Base-by-base conservation (phyloP, 208 protist species). In the Tritrichomonas musculus region DNA sequence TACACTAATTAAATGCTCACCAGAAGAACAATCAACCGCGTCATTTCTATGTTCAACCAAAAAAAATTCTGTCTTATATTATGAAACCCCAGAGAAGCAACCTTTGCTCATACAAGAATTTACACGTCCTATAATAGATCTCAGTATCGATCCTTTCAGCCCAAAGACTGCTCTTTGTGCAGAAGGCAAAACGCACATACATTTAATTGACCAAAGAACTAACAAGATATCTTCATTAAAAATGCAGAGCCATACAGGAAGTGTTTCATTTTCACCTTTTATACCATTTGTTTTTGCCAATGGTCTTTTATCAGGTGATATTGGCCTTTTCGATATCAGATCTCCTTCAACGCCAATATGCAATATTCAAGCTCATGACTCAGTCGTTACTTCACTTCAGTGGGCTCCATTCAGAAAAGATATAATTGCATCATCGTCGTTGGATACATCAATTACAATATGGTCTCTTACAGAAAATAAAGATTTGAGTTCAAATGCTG, bases 401-500 rank as follows among this genome's bases (percentile, higher is more conserved):
- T 82, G 73, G 73, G 47, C 73, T 11, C 73, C 73, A 82, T 47
- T 41, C 30, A 39, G 41, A 82, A 30, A 30, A 1, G 73, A 82
- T 82, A 50, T 82, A 47, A 41, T 82, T 50, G 73, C 73, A 50
- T 47, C 33, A 30, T 33, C 73, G 22, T 82, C 73, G 30, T 39
- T 47, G 27, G 73, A 82, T 25, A 82, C 73, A 50, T 30, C 73
- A 82, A 41, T 82, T 50, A 41, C 73, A 30, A 47, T 82, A 4
- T 82, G 73, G 73, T 47, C 33, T 25, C 41, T 82, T 30, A 47
- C 33, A 50, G 49, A 94, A 33, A 73, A 33, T 0, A 92, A 33
- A 20, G 47, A 94, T 92, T 41, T 36, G 20, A 64, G 64, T 3
- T 44, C 84, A 36, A 36, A 94, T n/a, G 36, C 93, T n/a, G 88